Evolutionary conservation across 2,329 filamentous ascomycete species (phyloP).

Genomic region (Phyllosticta ampelicida): DNA sequence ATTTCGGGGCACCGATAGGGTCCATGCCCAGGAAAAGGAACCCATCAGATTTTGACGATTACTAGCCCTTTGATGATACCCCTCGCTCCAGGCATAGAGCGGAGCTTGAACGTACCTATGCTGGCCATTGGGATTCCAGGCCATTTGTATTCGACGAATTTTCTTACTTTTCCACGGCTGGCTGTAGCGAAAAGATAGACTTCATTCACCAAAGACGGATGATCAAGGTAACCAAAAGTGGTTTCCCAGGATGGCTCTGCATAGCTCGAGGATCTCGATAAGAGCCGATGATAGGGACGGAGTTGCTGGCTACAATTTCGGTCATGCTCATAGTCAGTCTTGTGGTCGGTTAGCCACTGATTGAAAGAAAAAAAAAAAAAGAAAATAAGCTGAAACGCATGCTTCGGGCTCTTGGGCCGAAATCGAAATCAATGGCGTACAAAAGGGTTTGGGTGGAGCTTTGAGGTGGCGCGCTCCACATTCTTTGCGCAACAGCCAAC

Average conservation of each 20-base stretch:
- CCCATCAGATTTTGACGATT: conserved; percentile 5
- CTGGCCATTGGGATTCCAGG: not conserved
- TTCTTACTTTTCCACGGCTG: not conserved
- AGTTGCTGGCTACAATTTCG: not conserved
- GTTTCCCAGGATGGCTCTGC: not conserved
- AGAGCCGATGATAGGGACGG: not conserved
- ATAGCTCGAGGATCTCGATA: not conserved
- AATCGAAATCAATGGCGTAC: not conserved
- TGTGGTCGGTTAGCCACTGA: not conserved
- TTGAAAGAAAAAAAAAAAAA: no score
- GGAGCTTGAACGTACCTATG: not conserved
- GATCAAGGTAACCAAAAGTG: not conserved
- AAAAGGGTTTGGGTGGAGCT: not conserved
- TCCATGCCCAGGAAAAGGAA: conserved; percentile 8
- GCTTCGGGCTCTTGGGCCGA: not conserved
- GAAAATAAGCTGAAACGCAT: not conserved
- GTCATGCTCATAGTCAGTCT: not conserved
- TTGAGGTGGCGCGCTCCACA: not conserved
- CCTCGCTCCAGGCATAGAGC: not conserved
- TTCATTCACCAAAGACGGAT: not conserved
- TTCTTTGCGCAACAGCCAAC: not conserved
- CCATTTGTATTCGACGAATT: not conserved
- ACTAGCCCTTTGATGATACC: not conserved
- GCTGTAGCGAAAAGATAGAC: not conserved
- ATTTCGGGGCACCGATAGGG: conserved; percentile 26